Conservation (phyloP, 768 basidiomycete species). For the Boletus fagicola region DNA sequence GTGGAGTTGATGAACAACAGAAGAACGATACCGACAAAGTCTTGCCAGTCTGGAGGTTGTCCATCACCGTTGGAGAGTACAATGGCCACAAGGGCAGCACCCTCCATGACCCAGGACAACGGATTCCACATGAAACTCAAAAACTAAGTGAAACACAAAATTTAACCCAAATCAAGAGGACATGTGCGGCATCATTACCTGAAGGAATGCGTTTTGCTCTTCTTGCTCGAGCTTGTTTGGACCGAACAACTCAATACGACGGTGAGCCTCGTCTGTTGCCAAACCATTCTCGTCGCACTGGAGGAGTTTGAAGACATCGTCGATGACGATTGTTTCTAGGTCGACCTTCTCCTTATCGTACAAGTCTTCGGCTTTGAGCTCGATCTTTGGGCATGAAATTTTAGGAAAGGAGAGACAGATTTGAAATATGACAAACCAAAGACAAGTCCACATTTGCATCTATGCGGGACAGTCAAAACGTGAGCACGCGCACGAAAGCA, state of each 20-base stretch:
- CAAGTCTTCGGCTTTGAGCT: constrained; percentile 88
- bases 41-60: constrained; percentile 91
- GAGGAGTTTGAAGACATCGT: constrained; percentile 94
- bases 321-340: constrained; percentile 93
- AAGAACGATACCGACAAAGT: constrained; percentile 94
- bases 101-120: constrained; percentile 99
- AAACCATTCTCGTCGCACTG: constrained; percentile 88
- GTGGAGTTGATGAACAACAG: constrained; percentile 91
- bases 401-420: background rate
- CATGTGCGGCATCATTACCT: constrained; percentile 44
- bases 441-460: constrained; percentile 90
- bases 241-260: constrained; percentile 90
- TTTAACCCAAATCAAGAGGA: background rate
- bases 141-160: constrained; percentile 48
- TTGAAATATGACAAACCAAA: constrained; percentile 42
- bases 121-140: constrained; percentile 99
- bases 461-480: constrained; percentile 28
- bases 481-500: background rate
- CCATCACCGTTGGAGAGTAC: constrained; percentile 90
- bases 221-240: constrained; percentile 92
- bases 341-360: constrained; percentile 99
- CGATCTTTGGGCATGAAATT: constrained; percentile 47
- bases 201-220: constrained; percentile 88
- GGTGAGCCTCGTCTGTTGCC: constrained; percentile 63
- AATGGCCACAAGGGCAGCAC: constrained; percentile 91